Conservation (phyloP, 495 filamentous ascomycete genomes). For the Astrocystis sublimbata region DNA sequence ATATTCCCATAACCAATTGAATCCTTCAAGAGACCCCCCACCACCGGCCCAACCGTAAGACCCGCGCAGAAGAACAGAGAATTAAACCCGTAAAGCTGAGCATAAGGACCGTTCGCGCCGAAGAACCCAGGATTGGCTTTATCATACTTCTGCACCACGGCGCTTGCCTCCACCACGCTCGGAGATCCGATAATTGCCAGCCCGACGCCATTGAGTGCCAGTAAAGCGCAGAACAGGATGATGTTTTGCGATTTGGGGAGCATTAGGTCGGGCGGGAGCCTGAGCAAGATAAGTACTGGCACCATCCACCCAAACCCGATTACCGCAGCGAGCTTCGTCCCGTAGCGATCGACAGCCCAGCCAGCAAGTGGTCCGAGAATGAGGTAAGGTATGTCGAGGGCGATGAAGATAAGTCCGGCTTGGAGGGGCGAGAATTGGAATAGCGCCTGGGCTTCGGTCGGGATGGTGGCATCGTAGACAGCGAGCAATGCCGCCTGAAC, state of each 20-base stretch:
- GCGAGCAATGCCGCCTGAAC: conserved; percentile 53
- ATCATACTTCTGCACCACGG: conserved; percentile 37
- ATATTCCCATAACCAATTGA: conserved; percentile 59
- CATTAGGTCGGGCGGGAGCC: conserved; percentile 43
- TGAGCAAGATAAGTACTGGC: conserved; percentile 52
- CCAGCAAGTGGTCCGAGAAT: conserved; percentile 54
- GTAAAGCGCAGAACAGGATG: conserved; percentile 42
- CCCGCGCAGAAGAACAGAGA: conserved; percentile 54
- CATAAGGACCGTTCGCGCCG: conserved; percentile 52
- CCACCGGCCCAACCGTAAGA: conserved; percentile 52
- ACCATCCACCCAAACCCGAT: conserved; percentile 51
- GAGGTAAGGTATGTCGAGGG: conserved; percentile 52
- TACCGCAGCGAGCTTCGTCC: conserved; percentile 51
- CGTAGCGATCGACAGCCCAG: conserved; percentile 52
- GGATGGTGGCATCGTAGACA: conserved; percentile 58
- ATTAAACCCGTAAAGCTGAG: conserved; percentile 59
- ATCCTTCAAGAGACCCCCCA: conserved; percentile 50
- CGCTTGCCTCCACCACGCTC: conserved; percentile 28
- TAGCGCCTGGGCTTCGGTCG: conserved; percentile 50
- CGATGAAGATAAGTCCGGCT: conserved; percentile 61
- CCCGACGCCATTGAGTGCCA: conserved; percentile 52
- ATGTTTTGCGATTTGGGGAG: conserved; percentile 39
- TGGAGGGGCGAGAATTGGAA: conserved; percentile 58
- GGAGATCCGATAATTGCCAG: conserved; percentile 51
- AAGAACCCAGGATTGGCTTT: conserved; percentile 41